Evolutionary conservation across 2,329 filamentous ascomycete species (phyloP).

Genomic region (Ustulina deusta): DNA sequence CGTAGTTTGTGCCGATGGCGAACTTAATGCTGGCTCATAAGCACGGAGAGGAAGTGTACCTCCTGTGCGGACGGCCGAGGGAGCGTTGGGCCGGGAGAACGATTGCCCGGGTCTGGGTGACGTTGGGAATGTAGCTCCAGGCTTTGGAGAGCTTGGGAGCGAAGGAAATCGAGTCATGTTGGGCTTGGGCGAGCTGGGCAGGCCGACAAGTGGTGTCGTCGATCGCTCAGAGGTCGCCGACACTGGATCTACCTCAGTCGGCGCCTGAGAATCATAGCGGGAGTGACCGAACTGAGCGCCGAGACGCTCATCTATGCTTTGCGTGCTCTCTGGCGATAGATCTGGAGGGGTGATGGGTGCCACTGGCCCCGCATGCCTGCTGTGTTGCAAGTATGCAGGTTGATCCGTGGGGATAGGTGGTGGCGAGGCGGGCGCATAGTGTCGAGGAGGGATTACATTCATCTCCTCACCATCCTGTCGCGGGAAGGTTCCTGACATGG

Average conservation of each 20-base stretch:
- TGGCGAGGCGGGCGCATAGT: constrained; percentile 68
- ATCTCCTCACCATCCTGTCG: constrained; percentile 67
- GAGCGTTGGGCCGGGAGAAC: constrained; percentile 64
- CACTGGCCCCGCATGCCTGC: constrained; percentile 49
- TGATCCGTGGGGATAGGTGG: constrained; percentile 67
- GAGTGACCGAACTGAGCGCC: constrained; percentile 56
- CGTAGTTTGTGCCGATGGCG: constrained; percentile 64
- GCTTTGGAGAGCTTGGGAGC: constrained; percentile 54
- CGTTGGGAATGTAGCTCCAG: constrained; percentile 48
- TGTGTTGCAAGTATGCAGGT: constrained; percentile 52
- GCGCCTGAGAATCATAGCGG: constrained; percentile 55
- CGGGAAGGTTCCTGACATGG: constrained; percentile 70
- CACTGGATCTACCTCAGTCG: constrained; percentile 60
- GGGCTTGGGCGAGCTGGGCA: constrained; percentile 60
- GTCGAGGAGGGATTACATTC: constrained; percentile 67
- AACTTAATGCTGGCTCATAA: constrained; percentile 68
- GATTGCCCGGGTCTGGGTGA: constrained; percentile 64
- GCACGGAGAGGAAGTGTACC: constrained; percentile 71
- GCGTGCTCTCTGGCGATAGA: constrained; percentile 60
- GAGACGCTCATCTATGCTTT: constrained; percentile 69
- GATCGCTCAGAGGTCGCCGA: constrained; percentile 66
- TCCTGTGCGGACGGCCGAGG: constrained; percentile 67
- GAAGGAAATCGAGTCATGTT: constrained; percentile 52
- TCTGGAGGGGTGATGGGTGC: constrained; percentile 62
- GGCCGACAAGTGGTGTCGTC: constrained; percentile 63